phyloP scores from a whole-genome alignment of 2,329 filamentous ascomycete species.

The Aspergillus udagawae region DNA sequence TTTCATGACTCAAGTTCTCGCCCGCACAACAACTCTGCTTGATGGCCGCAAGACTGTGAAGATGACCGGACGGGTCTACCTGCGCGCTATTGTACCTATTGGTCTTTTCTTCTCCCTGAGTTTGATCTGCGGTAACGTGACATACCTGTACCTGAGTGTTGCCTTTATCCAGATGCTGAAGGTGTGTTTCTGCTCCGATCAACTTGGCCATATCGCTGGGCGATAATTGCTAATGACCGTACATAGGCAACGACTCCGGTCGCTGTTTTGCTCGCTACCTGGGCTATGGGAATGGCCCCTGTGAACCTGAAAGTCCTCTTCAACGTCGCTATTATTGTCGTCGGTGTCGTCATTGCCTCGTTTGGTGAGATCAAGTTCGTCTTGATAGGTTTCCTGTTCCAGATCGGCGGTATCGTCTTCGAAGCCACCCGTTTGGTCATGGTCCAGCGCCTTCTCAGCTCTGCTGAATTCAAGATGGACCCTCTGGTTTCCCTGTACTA shows the following conservation, averaged over 20 bases:
- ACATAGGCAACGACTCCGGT: conserved; percentile 85
- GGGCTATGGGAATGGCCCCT: conserved; percentile 78
- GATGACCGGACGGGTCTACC: conserved; percentile 92
- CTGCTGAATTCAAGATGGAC: conserved; percentile 80
- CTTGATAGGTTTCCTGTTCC: conserved; percentile 60
- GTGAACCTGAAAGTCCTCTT: conserved; percentile 82
- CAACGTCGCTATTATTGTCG: conserved; percentile 91
- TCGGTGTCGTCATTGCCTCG: conserved; percentile 92
- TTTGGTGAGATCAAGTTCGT: conserved; percentile 93
- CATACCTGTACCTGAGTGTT: conserved; percentile 89
- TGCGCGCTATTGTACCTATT: conserved; percentile 90
- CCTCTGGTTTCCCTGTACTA: conserved; percentile 86
- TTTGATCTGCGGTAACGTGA: conserved; percentile 92
- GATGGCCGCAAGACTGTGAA: conserved; percentile 94
- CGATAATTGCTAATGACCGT: conserved; percentile 6
- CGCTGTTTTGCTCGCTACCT: conserved; percentile 83
- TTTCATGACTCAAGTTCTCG: conserved; percentile 88
- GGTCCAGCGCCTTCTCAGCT: conserved; percentile 77
- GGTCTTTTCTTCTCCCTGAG: conserved; percentile 93
- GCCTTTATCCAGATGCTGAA: conserved; percentile 99
- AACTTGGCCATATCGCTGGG: background rate
- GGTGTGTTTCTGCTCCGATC: conserved; percentile 48
- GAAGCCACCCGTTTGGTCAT: conserved; percentile 79
- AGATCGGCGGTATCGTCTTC: conserved; percentile 71
- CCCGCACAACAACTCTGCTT: conserved; percentile 81